Base-by-base conservation (phyloP, 2,329 filamentous ascomycete genomes). In the Pseudogymnoascus sp. region DNA sequence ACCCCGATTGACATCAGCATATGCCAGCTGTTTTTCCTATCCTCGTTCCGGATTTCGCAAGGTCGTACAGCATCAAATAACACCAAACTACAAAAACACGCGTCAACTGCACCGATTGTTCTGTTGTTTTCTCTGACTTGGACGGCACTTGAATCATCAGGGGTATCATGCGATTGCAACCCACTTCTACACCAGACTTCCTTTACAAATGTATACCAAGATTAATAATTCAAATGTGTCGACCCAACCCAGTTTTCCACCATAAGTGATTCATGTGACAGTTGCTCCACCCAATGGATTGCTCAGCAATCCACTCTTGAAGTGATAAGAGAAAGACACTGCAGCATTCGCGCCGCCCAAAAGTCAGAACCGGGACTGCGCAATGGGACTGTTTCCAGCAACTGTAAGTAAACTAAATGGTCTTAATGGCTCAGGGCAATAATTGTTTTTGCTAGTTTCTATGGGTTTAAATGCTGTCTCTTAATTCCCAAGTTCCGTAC, bases 151-250 rank as follows among this genome's bases (percentile, higher is more conserved):
- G 50, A 35, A 57, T 35, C 11, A 33, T 35, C 26, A 35, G n/a
- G 28, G 50, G 10, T 11, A 57, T 35, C 50, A 13, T 57, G 50
- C 28, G 17, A 57, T 57, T 8, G 17, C 50, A 33, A 57, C 50
- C n/a, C 50, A 57, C 28, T 21, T 33, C 28, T 57, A 33, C 28
- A 33, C 15, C 50, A 57, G 28, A 57, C 28, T 35, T 57, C 28
- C 50, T 35, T 57, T 33, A 33, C 50, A 57, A 57, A 15, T 57
- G 50, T 57, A 57, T 57, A 57, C 26, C 28, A 57, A 57, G 50
- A 17, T 57, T 57, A 57, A 15, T 57, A 57, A 57, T 57, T 57
- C 50, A 57, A 57, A 33, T 28, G 8, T 33, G 17, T 35, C 28
- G 17, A 57, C 28, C 17, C 28, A 57, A 57, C 28, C 17, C 28